A percentile compares a stretch with the other conserved stretches of the same genome.
Evolutionary conservation across 768 basidiomycete species (phyloP).

Genomic region (Termitomyces sp.): DNA sequence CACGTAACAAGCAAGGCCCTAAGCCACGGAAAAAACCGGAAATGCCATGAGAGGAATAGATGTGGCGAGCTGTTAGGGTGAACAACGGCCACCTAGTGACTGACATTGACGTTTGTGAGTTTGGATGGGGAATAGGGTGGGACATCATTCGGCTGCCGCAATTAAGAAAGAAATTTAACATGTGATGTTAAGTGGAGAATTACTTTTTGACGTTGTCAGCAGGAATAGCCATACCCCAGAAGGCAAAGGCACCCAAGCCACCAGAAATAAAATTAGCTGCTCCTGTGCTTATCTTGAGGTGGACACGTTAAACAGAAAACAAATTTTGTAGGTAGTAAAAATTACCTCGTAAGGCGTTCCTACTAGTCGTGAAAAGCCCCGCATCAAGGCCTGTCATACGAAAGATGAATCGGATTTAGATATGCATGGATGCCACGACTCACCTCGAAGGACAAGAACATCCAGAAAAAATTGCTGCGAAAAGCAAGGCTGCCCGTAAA

Average conservation of each 20-base stretch:
- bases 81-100: conserved; percentile 39
- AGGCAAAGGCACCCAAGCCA: conserved; percentile 55
- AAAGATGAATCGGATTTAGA: conserved; percentile 14
- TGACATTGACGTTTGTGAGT: conserved; percentile 25
- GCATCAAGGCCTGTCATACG: conserved; percentile 47
- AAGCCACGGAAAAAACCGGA: conserved; percentile 62
- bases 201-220: conserved; percentile 84
- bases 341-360: conserved; percentile 59
- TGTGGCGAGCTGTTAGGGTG: conserved; percentile 41
- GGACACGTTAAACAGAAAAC: not conserved
- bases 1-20: conserved; percentile 60
- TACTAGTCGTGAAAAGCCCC: conserved; percentile 45
- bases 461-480: conserved; percentile 71
- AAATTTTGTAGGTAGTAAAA: not conserved
- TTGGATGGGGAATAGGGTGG: conserved; percentile 40
- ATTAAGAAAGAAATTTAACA: conserved; percentile 12
- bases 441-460: conserved; percentile 72
- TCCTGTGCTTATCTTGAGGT: conserved; percentile 49
- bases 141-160: conserved; percentile 59
- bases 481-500: conserved; percentile 69
- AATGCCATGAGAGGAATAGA: conserved; percentile 46
- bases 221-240: conserved; percentile 67
- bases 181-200: conserved; percentile 11
- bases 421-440: conserved; percentile 2
- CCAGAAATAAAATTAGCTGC: conserved; percentile 62